phyloP scores from a whole-genome alignment of 2,329 filamentous ascomycete genomes.

The Penicillium frequentans region DNA sequence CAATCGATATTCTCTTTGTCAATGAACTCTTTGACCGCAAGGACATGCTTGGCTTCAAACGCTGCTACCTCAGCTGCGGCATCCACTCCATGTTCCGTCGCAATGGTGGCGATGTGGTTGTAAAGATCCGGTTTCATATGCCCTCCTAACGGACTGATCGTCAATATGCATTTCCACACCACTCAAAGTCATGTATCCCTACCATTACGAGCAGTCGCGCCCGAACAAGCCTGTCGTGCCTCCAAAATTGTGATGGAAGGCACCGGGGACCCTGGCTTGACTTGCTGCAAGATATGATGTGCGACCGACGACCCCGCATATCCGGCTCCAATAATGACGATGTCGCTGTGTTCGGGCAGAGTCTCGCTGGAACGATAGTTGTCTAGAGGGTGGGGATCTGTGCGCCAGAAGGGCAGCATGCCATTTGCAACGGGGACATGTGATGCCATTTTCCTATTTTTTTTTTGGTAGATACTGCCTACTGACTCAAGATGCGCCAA shows the following conservation, averaged over 20 bases:
- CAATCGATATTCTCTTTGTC: slow-evolving; percentile 45
- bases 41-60: slow-evolving; percentile 44
- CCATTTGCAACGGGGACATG: slow-evolving; percentile 21
- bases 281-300: slow-evolving; percentile 39
- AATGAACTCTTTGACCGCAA: slow-evolving; percentile 40
- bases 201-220: slow-evolving; percentile 46
- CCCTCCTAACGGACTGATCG: slow-evolving; percentile 26
- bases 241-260: slow-evolving; percentile 43
- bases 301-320: slow-evolving; percentile 45
- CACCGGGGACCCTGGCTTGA: slow-evolving; percentile 8
- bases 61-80: slow-evolving; percentile 39
- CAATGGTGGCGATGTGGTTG: slow-evolving; percentile 33
- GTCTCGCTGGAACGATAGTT: slow-evolving; percentile 39
- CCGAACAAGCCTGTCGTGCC: slow-evolving; percentile 42
- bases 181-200: not conserved
- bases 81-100: slow-evolving; percentile 33
- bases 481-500: not conserved
- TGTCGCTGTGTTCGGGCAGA: slow-evolving; percentile 42
- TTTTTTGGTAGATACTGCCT: no score
- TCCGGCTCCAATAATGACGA: slow-evolving; percentile 49
- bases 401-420: slow-evolving; percentile 46
- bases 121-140: slow-evolving; percentile 47
- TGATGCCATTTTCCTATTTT: not conserved
- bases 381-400: slow-evolving; percentile 41
- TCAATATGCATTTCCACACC: not conserved